Evolutionary conservation across 2,329 filamentous ascomycete genomes (phyloP).

Genomic region (Fusarium cicatricum): DNA sequence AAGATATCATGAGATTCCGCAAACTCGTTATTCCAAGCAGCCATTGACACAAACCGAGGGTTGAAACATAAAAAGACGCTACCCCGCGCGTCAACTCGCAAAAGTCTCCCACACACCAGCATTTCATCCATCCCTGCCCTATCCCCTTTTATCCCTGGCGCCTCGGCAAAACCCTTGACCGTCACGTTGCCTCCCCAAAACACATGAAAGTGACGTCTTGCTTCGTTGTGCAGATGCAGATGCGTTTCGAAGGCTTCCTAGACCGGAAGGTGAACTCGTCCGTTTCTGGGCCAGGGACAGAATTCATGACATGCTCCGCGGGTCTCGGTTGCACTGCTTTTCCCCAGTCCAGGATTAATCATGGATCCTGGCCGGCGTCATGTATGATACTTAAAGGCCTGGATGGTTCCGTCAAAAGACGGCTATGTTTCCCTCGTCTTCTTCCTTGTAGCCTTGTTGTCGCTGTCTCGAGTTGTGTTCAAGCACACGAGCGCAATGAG

Average conservation of each 20-base stretch:
- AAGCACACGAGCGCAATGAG: too few relatives aligned
- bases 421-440: not conserved
- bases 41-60: not conserved
- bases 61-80: not conserved
- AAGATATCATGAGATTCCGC: too few relatives aligned
- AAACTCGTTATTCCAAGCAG: not conserved
- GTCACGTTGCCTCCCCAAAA: not conserved
- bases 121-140: slow-evolving; percentile 11
- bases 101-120: slow-evolving; percentile 15
- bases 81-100: slow-evolving; percentile 19
- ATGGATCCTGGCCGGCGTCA: too few relatives aligned
- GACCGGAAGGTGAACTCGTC: slow-evolving; percentile 22
- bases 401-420: not conserved
- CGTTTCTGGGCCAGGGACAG: slow-evolving; percentile 3
- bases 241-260: not conserved
- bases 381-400: slow-evolving; percentile 3
- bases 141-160: not conserved
- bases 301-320: not conserved
- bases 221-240: not conserved
- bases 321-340: slow-evolving; percentile 3
- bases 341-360: too few relatives aligned
- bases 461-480: too few relatives aligned
- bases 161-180: slow-evolving; percentile 19
- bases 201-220: slow-evolving; percentile 27
- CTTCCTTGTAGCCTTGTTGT: too few relatives aligned